Percentiles rank a stretch among this genome's conserved stretches.
phyloP scores from a whole-genome alignment of 352 stramenopile species.

The Blastocystis sp. region DNA sequence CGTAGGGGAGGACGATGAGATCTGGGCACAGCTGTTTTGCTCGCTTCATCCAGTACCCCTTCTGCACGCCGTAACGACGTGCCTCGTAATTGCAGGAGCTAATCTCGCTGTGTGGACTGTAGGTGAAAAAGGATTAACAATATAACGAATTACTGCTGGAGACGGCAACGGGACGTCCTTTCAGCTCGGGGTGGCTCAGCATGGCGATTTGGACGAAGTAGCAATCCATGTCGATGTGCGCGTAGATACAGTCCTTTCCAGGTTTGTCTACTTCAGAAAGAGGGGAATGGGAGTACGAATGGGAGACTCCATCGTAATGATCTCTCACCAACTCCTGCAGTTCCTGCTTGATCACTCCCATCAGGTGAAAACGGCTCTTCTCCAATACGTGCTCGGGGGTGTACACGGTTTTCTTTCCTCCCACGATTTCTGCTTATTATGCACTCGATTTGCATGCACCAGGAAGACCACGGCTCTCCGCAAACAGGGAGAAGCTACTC shows the following conservation, averaged over 20 bases:
- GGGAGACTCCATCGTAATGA: slow-evolving; percentile 3
- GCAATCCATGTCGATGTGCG: slow-evolving; percentile 64
- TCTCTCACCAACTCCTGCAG: slow-evolving; percentile 21
- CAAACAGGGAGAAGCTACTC: not conserved
- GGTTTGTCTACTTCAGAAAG: slow-evolving; percentile 22
- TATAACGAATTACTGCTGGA: slow-evolving; percentile 6
- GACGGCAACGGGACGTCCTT: not conserved
- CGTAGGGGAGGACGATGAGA: slow-evolving; percentile 50
- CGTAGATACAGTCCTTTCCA: slow-evolving; percentile 49
- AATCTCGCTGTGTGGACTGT: slow-evolving; percentile 47
- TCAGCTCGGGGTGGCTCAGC: slow-evolving; percentile 3
- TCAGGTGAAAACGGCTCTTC: slow-evolving; percentile 66
- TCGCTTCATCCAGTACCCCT: slow-evolving; percentile 52
- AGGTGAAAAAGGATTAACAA: not conserved
- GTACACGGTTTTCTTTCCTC: not conserved
- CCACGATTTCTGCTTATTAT: slow-evolving; percentile 2
- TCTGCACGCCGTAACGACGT: not conserved
- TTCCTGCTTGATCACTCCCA: slow-evolving; percentile 46
- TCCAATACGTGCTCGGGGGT: slow-evolving; percentile 28
- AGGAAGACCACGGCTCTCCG: not conserved
- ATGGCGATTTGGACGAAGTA: slow-evolving; percentile 66
- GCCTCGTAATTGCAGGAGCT: slow-evolving; percentile 63
- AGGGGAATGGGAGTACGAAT: not conserved
- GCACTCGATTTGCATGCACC: not conserved
- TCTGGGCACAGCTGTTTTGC: slow-evolving; percentile 49